Evolutionary conservation across 768 basidiomycete species (phyloP), one percentile per base, ranked within the genome.

Genomic region (Tricholoma flavovirens): DNA sequence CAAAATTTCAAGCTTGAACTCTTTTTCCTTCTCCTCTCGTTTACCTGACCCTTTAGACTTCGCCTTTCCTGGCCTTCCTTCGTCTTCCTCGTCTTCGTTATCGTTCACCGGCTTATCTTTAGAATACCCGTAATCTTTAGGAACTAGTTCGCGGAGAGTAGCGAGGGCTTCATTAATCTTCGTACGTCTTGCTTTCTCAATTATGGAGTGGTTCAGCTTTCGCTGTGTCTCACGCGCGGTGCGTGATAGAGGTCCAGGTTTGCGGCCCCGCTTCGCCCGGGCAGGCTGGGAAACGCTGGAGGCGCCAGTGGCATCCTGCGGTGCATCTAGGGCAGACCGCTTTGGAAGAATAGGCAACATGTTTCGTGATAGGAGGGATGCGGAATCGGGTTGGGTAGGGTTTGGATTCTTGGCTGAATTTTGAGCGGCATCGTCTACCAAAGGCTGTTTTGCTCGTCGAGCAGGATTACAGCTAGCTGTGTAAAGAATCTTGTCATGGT

Each of bases 91-190:
- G 8, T 76, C 76, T 11, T 73, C 74, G 12, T 67, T 64, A 14
- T 71, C 73, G 1, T 62, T 62, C 2, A 59, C 60, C 24, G 56
- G 43, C 5, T 55, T 43, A 19, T 46, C 51, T 22, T 55, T 48
- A 26, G 55, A 26, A 50, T 69, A 67, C 1, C 75, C 76, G 60
- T 79, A 80, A 52, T 80, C 77, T 7, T 74, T 64, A 0, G 93
- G 92, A 1, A 96, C 91, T 63, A 97, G 83, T 60, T 78, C 76
- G 59, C 86, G 83, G 45, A 98, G 72, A 2, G 86, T 83, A 2
- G 86, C 78, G 5, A 98, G 78, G 0, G 94, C 92, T 51, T 92
- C 87, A 66, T 98, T 98, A 60, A 98, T 98, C 79, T 97, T 97
- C 10, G 95, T 96, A 57, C 95, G 79, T 29, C 95, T 76, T 0